phyloP scores from a whole-genome alignment of 2,329 filamentous ascomycete genomes.

The Paraphoma chrysanthemicola region DNA sequence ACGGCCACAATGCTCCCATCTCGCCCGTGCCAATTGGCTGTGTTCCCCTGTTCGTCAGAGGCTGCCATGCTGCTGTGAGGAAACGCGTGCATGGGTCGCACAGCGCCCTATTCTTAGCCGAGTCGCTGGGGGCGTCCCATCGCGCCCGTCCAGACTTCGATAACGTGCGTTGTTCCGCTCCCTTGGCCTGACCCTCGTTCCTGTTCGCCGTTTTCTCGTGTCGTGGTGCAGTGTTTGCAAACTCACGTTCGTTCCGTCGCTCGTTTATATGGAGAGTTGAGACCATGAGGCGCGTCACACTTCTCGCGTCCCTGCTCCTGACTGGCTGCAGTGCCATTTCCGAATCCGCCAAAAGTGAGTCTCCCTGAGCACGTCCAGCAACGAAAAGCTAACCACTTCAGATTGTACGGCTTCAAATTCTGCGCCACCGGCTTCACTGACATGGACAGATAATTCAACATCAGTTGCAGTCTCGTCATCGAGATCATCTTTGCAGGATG shows the following conservation, averaged over 20 bases:
- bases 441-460: constrained; percentile 9
- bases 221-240: constrained; percentile 14
- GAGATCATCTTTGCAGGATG: constrained; percentile 1
- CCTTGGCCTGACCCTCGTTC: constrained; percentile 10
- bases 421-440: neutral
- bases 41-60: constrained; percentile 19
- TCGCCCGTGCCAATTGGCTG: constrained; percentile 22
- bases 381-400: neutral
- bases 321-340: constrained; percentile 16
- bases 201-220: constrained; percentile 5
- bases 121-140: constrained; percentile 5
- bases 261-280: constrained; percentile 24
- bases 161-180: constrained; percentile 9
- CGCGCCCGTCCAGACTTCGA: constrained; percentile 7
- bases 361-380: neutral
- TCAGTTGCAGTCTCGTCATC: constrained; percentile 3
- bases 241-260: constrained; percentile 23
- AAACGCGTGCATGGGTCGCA: constrained; percentile 31
- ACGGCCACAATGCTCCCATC: constrained; percentile 23
- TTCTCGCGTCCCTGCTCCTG: constrained; percentile 27
- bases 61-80: constrained; percentile 16
- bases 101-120: constrained; percentile 31
- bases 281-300: constrained; percentile 31
- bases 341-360: constrained; percentile 25
- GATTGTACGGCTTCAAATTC: constrained; percentile 18